Evolutionary conservation across 441 rosid genomes (phyloP), one percentile per base, ranked within the genome.

Genomic region (Hura crepitans): DNA sequence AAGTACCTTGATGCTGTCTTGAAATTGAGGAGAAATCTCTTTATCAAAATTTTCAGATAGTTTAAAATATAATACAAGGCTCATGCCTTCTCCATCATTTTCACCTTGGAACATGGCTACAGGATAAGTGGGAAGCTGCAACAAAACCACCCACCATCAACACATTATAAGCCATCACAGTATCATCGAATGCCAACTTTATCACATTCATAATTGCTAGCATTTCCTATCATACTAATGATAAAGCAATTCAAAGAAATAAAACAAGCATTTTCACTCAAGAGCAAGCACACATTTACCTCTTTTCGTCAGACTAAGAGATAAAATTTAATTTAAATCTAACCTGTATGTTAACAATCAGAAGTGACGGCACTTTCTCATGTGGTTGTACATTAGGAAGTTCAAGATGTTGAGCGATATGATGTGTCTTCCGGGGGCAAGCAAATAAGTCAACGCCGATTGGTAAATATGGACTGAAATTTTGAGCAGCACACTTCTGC

Each of bases 1-100:
- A n/a, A n/a, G n/a, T 82, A 93, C 97, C 78, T 73, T 81, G 68
- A 93, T 73, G 74, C 80, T 86, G 76, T 93, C 98, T 82, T 83
- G 93, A 80, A 90, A 89, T 67, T 83, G 84, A 17, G 80, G 65
- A 2, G 96, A 84, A 59, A 93, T 81, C 75, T 90, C 94, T 78
- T 85, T 87, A 22, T 77, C 50, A 31, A 84, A 87, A 78, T 78
- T 87, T 5, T 87, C 96, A 10, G 93, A 86, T 61, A 93, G 91
- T 80, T 89, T 90, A 79, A 89, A 93, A 79, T 87, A 90, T 73
- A 93, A 81, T 35, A 90, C 88, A 75, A 89, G 73, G 79, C 69
- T 93, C 87, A 86, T 85, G 78, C 98, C 97, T 87, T 90, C 96
- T 56, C 98, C 97, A 72, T 93, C 92, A 70, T 77, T 78, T 73